These are phyloP conservation scores for Phaeosphaeria sp. DNA, from an alignment of 2,329 filamentous ascomycete genomes.

Conservation along the genomic window DNA sequence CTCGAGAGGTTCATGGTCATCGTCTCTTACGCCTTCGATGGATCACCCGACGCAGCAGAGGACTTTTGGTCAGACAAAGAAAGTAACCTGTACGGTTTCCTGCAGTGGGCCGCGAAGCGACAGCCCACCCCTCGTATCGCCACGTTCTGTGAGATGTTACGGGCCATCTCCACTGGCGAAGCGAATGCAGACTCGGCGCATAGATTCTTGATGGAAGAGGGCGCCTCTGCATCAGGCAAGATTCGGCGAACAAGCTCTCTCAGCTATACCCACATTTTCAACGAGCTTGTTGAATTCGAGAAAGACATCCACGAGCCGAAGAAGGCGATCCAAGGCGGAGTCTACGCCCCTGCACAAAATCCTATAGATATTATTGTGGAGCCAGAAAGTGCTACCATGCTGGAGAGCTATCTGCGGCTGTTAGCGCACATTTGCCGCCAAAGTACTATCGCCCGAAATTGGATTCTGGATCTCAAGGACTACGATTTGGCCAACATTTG, in stretches of 20 bases:
- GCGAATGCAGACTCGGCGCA: constrained; percentile 86
- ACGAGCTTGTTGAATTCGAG: constrained; percentile 85
- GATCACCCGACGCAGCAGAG: constrained; percentile 80
- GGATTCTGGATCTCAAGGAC: constrained; percentile 71
- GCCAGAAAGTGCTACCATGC: constrained; percentile 93
- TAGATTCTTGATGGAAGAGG: constrained; percentile 87
- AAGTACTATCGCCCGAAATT: constrained; percentile 74
- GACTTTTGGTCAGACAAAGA: constrained; percentile 93
- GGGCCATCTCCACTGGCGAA: constrained; percentile 82
- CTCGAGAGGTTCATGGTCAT: constrained; percentile 91
- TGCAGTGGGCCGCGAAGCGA: constrained; percentile 95
- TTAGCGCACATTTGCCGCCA: constrained; percentile 81
- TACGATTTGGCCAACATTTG: constrained; percentile 76
- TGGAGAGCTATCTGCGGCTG: constrained; percentile 90
- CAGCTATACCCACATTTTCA: constrained; percentile 92
- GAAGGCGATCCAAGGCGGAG: constrained; percentile 68
- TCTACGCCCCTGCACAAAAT: constrained; percentile 47
- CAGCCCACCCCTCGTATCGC: constrained; percentile 96
- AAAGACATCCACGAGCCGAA: constrained; percentile 75
- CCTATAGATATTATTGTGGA: constrained; percentile 71
- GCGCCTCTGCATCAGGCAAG: constrained; percentile 70
- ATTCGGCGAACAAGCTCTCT: constrained; percentile 83
- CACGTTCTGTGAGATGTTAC: constrained; percentile 95
- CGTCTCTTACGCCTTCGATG: constrained; percentile 89
- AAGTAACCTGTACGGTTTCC: constrained; percentile 90